Evolutionary conservation across 306 rosid genomes (phyloP), one percentile per base, ranked within the genome.

Genomic region (Adenanthera pavonina): DNA sequence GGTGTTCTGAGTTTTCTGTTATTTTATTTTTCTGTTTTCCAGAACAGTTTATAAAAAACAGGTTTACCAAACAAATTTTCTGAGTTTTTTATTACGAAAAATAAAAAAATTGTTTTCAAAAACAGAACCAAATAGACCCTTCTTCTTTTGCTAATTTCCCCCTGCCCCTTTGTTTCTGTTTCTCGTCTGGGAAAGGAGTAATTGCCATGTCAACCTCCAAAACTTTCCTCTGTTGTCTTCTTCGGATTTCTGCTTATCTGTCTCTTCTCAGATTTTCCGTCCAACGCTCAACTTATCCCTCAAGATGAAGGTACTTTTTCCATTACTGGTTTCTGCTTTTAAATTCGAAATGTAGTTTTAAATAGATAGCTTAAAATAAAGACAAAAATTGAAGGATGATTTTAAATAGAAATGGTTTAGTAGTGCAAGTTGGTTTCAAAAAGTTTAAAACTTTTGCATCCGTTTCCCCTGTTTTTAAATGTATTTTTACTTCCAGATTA

Each of bases 261-360:
- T 86, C 86, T 74, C 86, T 79, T 86, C 85, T 30, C 56, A 0
- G 62, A 78, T 13, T 89, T 87, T 69, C 82, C 85, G 64, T 87
- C 94, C 78, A 69, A 81, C 80, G 94, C 97, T 67, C 88, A 90
- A 85, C 86, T 78, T 65, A 19, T 94, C 25, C 92, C 97, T 25
- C 74, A 76, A 69, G 80, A 87, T 35, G 98, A 94, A 94, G 97
- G 98, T 94, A 62, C 66, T 6, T 34, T 62, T 6, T 25, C 71
- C 15, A 25, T 17, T 20, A 25, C 36, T 59, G 49, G 2, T 46
- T 2, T 46, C 13, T 8, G 36, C 25, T 11, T 5, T 59, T 20
- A 9, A 16, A 9, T 2, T 47, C 16, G 15, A 4, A 12, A 17
- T 0, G 59, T 6, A 76, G 69, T 25, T 34, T 16, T 33, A 7